Conservation (phyloP, 129 eudicot species). For the Glebionis coronaria region DNA sequence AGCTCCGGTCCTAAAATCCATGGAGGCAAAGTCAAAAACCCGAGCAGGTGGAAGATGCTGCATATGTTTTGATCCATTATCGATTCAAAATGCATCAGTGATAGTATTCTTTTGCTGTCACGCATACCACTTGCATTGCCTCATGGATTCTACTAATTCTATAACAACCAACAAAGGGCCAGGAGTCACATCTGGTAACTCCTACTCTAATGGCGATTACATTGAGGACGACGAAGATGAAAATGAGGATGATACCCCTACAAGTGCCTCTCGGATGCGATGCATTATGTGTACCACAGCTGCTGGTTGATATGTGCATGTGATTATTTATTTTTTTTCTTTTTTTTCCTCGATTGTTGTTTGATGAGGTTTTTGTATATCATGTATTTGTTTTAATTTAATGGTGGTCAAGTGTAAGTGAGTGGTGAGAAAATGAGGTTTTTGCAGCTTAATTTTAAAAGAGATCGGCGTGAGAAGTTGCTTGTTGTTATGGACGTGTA, state of each 20-base stretch:
- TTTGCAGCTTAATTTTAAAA: slow-evolving; percentile 25
- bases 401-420: slow-evolving; percentile 22
- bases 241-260: slow-evolving; percentile 32
- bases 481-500: slow-evolving; percentile 14
- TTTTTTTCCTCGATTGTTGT: slow-evolving; percentile 1
- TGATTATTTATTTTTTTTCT: neutral
- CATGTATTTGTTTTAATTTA: slow-evolving; percentile 29
- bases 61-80: slow-evolving; percentile 84
- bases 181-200: slow-evolving; percentile 31
- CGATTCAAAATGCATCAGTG: slow-evolving; percentile 66
- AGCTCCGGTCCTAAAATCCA: slow-evolving; percentile 50
- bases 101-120: slow-evolving; percentile 91
- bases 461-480: slow-evolving; percentile 25
- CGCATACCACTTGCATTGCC: slow-evolving; percentile 82
- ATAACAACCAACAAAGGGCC: slow-evolving; percentile 41
- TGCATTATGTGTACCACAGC: slow-evolving; percentile 94
- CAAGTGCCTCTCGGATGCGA: slow-evolving; percentile 58
- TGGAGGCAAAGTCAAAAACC: slow-evolving; percentile 80
- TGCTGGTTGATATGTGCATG: slow-evolving; percentile 50
- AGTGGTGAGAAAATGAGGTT: slow-evolving; percentile 32
- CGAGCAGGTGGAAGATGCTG: slow-evolving; percentile 87
- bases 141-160: slow-evolving; percentile 62
- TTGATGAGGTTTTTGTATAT: slow-evolving; percentile 30
- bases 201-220: slow-evolving; percentile 50
- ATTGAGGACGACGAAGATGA: slow-evolving; percentile 61